phyloP scores from a whole-genome alignment of 305 asterid genomes.

The Solanum hybrid region DNA sequence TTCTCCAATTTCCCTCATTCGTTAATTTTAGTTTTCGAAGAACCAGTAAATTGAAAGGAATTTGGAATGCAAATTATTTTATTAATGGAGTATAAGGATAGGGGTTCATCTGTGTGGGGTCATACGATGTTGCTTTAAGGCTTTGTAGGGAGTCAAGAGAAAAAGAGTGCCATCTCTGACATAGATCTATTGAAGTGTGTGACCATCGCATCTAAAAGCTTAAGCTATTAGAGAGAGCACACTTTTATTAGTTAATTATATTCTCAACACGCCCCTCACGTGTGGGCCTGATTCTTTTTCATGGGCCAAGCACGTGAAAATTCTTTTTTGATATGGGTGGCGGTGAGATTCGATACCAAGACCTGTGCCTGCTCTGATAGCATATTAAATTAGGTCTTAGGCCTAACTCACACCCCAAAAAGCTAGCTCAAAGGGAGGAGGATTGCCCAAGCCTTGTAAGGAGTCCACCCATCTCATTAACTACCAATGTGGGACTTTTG shows the following conservation, averaged over 20 bases:
- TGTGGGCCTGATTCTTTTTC: not conserved
- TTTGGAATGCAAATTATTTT: not conserved
- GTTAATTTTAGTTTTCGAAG: not conserved
- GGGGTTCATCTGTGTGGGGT: not conserved
- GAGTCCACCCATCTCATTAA: not conserved
- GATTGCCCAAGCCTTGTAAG: not conserved
- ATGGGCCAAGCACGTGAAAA: not conserved
- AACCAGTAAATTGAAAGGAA: not conserved
- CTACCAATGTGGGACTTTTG: not conserved
- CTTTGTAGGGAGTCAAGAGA: not conserved
- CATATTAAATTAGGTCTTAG: not conserved
- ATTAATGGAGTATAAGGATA: not conserved
- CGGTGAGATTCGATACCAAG: not conserved
- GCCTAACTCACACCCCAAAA: not conserved
- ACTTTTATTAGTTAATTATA: not conserved
- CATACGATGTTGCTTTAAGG: not conserved
- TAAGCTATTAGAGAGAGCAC: not conserved
- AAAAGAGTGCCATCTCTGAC: not conserved
- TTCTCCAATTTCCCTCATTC: not conserved
- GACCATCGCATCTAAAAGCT: not conserved
- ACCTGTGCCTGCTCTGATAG: not conserved
- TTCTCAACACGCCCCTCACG: not conserved
- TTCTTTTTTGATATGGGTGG: not conserved
- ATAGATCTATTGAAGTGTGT: not conserved
- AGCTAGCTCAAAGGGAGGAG: not conserved